These are phyloP conservation scores for Ammopiptanthus mongolicus DNA, from an alignment of 306 rosid species.

Conservation along the genomic window DNA sequence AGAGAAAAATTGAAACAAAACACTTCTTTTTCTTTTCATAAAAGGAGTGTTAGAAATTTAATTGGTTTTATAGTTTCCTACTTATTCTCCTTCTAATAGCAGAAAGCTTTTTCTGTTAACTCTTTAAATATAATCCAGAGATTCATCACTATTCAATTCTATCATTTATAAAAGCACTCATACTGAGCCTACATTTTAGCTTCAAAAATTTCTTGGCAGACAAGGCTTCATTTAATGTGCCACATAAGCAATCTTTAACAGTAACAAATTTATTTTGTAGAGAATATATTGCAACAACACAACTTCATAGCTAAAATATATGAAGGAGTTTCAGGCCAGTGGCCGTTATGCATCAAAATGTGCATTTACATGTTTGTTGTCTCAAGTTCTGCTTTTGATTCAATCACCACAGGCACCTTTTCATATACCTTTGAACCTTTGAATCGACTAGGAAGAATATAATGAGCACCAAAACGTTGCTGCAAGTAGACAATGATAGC, in stretches of 20 bases:
- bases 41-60: neutral
- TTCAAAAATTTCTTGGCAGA: neutral
- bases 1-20: neutral
- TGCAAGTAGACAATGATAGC: constrained; percentile 49
- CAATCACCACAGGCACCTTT: constrained; percentile 29
- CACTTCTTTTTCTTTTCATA: neutral
- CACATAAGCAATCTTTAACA: too few species aligned
- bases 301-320: neutral
- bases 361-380: neutral
- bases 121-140: neutral
- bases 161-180: neutral
- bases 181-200: neutral
- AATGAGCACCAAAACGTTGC: constrained; percentile 48
- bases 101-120: neutral
- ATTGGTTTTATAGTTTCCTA: neutral
- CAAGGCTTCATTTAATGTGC: neutral
- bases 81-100: neutral
- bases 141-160: neutral
- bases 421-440: constrained; percentile 21
- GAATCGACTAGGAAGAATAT: constrained; percentile 34
- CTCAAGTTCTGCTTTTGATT: constrained; percentile 20
- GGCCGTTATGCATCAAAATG: neutral
- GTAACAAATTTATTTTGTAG: too few species aligned
- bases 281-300: neutral
- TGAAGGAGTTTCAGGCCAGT: too few species aligned